A percentile compares a stretch with the other conserved stretches of the same genome.
These are phyloP conservation scores for Nitzschia sp. DNA, from an alignment of 108 stramenopile species.

Conservation along the genomic window DNA sequence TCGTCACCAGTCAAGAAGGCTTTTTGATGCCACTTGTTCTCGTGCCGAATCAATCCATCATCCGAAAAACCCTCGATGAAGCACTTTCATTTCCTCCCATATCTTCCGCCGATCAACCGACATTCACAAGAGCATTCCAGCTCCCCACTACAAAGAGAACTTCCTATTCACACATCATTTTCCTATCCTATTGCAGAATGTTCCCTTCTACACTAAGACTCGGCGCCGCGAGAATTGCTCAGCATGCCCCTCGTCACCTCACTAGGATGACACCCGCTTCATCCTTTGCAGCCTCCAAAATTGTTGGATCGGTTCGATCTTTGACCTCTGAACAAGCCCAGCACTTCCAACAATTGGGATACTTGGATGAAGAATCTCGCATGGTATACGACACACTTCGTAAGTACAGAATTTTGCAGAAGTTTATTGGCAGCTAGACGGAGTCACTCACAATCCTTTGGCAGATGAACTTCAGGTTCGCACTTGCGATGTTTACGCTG, in stretches of 20 bases:
- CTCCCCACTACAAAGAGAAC: too few species aligned
- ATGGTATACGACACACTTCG: conserved; percentile 66
- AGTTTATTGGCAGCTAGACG: not conserved
- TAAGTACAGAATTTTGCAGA: not conserved
- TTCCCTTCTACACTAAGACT: conserved; percentile 1
- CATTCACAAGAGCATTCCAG: too few species aligned
- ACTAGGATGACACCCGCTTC: not conserved
- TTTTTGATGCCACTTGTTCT: too few species aligned
- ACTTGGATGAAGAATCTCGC: conserved; percentile 61
- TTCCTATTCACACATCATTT: too few species aligned
- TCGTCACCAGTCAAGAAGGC: too few species aligned
- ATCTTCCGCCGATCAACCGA: too few species aligned
- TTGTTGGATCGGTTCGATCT: not conserved
- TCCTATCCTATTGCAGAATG: not conserved
- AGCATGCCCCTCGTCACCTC: not conserved
- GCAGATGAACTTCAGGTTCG: conserved; percentile 67
- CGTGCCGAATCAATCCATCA: too few species aligned
- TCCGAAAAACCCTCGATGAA: too few species aligned
- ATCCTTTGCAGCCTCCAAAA: not conserved
- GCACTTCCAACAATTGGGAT: conserved; percentile 49
- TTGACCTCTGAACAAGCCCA: conserved; percentile 32
- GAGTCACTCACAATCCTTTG: not conserved
- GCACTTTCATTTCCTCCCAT: too few species aligned
- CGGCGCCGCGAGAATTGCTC: not conserved
- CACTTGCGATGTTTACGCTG: conserved; percentile 56